phyloP scores from a whole-genome alignment of 2,329 filamentous ascomycete genomes.

The Cladosporium halotolerans region DNA sequence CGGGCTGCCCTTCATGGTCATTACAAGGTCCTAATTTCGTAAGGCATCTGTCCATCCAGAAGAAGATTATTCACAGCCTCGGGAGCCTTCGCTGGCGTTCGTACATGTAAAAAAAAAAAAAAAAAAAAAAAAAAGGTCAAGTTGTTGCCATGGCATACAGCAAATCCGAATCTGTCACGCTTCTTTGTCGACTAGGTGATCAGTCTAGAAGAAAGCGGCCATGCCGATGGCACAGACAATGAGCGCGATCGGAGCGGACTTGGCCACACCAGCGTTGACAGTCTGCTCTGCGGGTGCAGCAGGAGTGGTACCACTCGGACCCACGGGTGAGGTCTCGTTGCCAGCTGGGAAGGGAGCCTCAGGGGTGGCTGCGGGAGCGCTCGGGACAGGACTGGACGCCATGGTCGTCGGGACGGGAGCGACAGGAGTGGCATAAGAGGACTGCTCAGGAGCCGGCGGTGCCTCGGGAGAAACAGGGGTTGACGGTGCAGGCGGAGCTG shows the following conservation, averaged over 20 bases:
- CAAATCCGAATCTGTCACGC: not conserved
- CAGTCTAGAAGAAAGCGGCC: slow-evolving; percentile 7
- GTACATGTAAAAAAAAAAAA: not conserved
- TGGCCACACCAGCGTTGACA: not conserved
- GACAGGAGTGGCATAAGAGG: not conserved
- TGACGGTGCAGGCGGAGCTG: not conserved
- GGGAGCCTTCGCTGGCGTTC: not conserved
- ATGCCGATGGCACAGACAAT: slow-evolving; percentile 3
- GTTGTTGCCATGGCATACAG: not conserved
- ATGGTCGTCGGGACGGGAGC: slow-evolving; percentile 3
- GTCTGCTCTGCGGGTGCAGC: slow-evolving; percentile 3
- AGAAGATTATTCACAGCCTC: not conserved
- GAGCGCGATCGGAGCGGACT: slow-evolving; percentile 5
- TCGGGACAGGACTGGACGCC: not conserved
- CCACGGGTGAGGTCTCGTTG: not conserved
- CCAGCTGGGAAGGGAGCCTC: not conserved
- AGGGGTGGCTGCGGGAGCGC: not conserved
- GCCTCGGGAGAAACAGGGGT: not conserved
- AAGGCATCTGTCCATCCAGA: not conserved
- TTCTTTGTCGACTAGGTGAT: not conserved
- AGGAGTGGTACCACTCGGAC: not conserved
- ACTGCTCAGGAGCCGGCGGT: too few species aligned
- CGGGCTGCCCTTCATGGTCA: not conserved
- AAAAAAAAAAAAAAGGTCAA: not conserved
- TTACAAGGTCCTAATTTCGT: not conserved